Conservation (phyloP, 352 stramenopile genomes). For the Pythium aphanidermatum region DNA sequence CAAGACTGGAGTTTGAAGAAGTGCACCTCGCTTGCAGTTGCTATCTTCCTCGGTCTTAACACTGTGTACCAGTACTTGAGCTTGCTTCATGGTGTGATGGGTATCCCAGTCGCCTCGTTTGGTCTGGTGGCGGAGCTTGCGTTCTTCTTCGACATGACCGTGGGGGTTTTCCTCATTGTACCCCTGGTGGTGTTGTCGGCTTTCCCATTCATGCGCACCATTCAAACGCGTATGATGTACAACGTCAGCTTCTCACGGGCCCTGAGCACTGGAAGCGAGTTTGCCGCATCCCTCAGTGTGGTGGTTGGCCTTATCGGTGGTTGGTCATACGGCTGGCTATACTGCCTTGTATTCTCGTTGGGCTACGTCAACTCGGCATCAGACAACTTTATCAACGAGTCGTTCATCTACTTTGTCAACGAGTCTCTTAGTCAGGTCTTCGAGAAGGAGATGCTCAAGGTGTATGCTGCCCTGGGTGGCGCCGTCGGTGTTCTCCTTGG, state of each 20-base stretch:
- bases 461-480: slow-evolving; percentile 52
- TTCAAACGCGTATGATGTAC: slow-evolving; percentile 90
- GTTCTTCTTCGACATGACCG: slow-evolving; percentile 85
- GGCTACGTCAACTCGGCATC: slow-evolving; percentile 68
- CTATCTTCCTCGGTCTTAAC: slow-evolving; percentile 73
- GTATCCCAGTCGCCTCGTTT: slow-evolving; percentile 53
- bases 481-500: slow-evolving; percentile 48
- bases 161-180: slow-evolving; percentile 68
- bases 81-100: slow-evolving; percentile 61
- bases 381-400: slow-evolving; percentile 81
- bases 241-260: slow-evolving; percentile 83
- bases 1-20: slow-evolving; percentile 62
- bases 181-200: slow-evolving; percentile 71
- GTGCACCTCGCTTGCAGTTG: slow-evolving; percentile 57
- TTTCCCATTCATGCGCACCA: slow-evolving; percentile 85
- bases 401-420: slow-evolving; percentile 81
- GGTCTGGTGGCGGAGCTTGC: slow-evolving; percentile 69
- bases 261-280: slow-evolving; percentile 78
- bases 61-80: slow-evolving; percentile 70
- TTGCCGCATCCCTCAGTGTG: slow-evolving; percentile 68
- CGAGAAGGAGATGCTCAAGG: slow-evolving; percentile 61
- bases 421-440: slow-evolving; percentile 32
- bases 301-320: slow-evolving; percentile 65
- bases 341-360: slow-evolving; percentile 74
- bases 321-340: slow-evolving; percentile 76